Evolutionary conservation across 2,329 filamentous ascomycete genomes (phyloP).

Genomic region (Aspergillus quadrilineatus): DNA sequence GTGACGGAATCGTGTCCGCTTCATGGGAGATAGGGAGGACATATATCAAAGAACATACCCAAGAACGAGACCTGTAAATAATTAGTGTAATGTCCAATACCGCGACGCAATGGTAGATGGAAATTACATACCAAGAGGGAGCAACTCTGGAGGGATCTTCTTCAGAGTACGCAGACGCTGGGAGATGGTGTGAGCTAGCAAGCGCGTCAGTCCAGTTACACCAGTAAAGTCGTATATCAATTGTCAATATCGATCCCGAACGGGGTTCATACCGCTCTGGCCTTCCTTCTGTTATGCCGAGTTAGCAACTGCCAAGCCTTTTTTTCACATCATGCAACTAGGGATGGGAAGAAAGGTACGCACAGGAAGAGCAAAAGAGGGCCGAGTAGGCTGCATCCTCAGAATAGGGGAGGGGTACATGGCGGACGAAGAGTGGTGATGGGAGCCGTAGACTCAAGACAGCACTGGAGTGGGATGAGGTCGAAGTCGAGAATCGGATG

Average conservation of each 20-base stretch:
- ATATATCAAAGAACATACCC: conserved; percentile 57
- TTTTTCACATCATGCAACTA: conserved; percentile 20
- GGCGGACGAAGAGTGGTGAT: conserved; percentile 33
- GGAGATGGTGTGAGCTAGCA: conserved; percentile 87
- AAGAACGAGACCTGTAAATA: conserved; percentile 72
- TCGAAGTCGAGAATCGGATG: conserved; percentile 14
- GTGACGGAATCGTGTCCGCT: conserved; percentile 19
- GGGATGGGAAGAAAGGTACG: conserved; percentile 38
- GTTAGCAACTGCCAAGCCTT: conserved; percentile 39
- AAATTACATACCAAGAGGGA: conserved; percentile 76
- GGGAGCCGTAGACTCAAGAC: conserved; percentile 17
- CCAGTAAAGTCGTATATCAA: not conserved
- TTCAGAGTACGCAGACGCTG: conserved; percentile 88
- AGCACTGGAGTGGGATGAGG: conserved; percentile 10
- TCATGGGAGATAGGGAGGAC: conserved; percentile 13
- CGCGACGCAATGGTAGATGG: conserved; percentile 3
- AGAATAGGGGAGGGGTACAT: conserved; percentile 68
- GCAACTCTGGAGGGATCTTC: conserved; percentile 89
- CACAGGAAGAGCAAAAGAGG: conserved; percentile 66
- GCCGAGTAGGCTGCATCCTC: conserved; percentile 57
- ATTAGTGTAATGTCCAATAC: conserved; percentile 25
- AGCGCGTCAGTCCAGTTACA: conserved; percentile 25
- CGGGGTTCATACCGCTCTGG: conserved; percentile 56
- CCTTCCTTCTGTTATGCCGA: conserved; percentile 57
- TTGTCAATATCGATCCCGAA: conserved; percentile 12